Base-by-base conservation (phyloP, 2,329 filamentous ascomycete species). In the Trichoderma oligosporum region DNA sequence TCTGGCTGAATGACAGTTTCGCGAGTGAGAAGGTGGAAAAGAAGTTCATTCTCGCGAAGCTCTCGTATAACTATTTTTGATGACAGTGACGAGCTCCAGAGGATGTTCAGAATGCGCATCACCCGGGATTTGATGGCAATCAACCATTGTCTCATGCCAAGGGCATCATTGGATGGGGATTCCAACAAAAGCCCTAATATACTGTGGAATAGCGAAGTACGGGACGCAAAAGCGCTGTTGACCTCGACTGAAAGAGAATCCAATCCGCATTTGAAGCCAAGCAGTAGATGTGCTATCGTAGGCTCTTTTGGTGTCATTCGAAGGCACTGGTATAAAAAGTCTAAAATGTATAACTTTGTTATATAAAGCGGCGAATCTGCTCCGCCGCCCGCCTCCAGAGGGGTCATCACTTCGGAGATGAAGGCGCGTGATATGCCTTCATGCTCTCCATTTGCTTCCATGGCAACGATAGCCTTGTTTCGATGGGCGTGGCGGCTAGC, bases 21-120 rank as follows among this genome's bases (percentile, higher is more conserved):
- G 56, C 80, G 82, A 11, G 87, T 74, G 31, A 96, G 84, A 63
- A 94, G 81, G 52, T 85, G 83, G 65, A 91, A 89, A n/a, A 95
- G 77, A 63, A 95, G 86, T 58, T 91, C 89, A 65, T 87, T 88
- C 18, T 83, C 81, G 61, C 91, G 85, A 60, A 99, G 81, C 69
- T 97, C 90, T 35, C 85, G 78, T 65, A 96, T 83, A 12, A 91
- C 85, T 60, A 94, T 77, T 1, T 78, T 75, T 2, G 87, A 83
- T 0, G 95, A 95, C 20, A 97, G 74, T 38, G 88, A 83, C 1
- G 92, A 94, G 41, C 80, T 85, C 88, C 92, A 97, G 2, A 99
- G 79, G 59, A 89, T 84, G 61, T 87, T 85, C 31, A 99, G 73
- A 25, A 97, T 83, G 53, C 86, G 82, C 73, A 91, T 81, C 14